Percentiles rank a stretch among this genome's conserved stretches.
Evolutionary conservation across 768 basidiomycete species (phyloP).

Genomic region (Hygrophorus pudorinus): DNA sequence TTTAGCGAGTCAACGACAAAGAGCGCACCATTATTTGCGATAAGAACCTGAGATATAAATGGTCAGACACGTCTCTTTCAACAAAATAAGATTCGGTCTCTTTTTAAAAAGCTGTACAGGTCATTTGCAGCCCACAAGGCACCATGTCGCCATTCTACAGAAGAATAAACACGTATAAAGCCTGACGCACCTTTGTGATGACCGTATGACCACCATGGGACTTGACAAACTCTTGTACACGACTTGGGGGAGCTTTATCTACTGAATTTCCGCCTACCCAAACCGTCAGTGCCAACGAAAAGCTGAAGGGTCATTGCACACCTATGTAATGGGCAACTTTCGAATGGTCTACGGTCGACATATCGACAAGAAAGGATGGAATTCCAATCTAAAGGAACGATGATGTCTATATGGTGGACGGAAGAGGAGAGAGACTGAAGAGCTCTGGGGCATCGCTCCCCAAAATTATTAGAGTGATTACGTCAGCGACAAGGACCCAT

Average conservation of each 20-base stretch:
- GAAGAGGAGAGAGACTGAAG: not conserved
- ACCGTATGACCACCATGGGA: conserved; percentile 92
- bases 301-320: conserved; percentile 14
- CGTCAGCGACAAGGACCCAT: no score
- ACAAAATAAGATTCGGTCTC: not conserved
- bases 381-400: no score
- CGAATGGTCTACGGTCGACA: conserved; percentile 32
- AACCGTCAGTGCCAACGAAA: conserved; percentile 10
- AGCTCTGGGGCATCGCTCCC: no score
- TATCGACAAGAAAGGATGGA: conserved; percentile 34
- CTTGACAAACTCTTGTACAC: conserved; percentile 86
- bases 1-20: conserved; percentile 4
- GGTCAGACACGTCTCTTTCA: not conserved
- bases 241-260: conserved; percentile 70
- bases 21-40: conserved; percentile 87
- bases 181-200: conserved; percentile 78
- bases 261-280: conserved; percentile 85
- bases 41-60: conserved; percentile 62
- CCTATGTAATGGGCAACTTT: conserved; percentile 48
- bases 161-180: conserved; percentile 6
- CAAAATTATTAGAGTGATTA: no score
- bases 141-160: no score
- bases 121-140: not conserved
- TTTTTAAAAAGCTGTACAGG: not conserved
- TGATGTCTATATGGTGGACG: no score